These are phyloP conservation scores for Amoeboaphelidium protococcarum DNA, from an alignment of 371 early-diverging fungal genomes.

Conservation along the genomic window DNA sequence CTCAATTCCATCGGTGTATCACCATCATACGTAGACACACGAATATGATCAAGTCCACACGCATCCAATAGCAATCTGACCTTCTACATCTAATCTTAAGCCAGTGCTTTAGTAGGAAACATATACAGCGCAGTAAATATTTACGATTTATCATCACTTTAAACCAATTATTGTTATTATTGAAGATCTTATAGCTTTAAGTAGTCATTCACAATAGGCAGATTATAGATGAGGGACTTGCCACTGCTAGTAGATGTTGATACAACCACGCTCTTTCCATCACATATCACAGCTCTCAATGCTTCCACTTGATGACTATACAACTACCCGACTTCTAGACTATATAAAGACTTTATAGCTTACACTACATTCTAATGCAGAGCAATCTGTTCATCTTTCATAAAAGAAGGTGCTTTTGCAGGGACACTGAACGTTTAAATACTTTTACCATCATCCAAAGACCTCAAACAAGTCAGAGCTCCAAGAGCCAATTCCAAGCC, in stretches of 20 bases:
- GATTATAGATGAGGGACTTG: conserved; percentile 46
- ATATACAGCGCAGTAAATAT: background rate
- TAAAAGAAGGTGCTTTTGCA: too few species aligned
- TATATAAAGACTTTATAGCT: background rate
- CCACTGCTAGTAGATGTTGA: conserved; percentile 45
- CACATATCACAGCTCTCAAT: conserved; percentile 14
- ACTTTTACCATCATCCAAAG: too few species aligned
- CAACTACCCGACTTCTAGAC: conserved; percentile 12
- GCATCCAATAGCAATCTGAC: conserved; percentile 10
- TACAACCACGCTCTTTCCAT: conserved; percentile 25
- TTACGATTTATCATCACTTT: background rate
- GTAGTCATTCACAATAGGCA: conserved; percentile 21
- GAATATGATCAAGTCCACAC: conserved; percentile 9
- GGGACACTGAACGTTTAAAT: too few species aligned
- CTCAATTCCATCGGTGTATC: conserved; percentile 15
- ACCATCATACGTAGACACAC: conserved; percentile 15
- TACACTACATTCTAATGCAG: background rate
- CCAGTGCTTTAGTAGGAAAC: conserved; percentile 38
- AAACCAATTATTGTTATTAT: too few species aligned
- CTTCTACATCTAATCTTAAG: conserved; percentile 37
- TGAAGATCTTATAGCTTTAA: too few species aligned
- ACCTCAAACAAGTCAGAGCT: too few species aligned
- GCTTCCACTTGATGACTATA: conserved; percentile 43
- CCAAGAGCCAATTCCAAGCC: too few species aligned
- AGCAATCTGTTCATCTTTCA: too few species aligned